Evolutionary conservation across 345 rosid genomes (phyloP).

Genomic region (Chamaenerion angustifolium): DNA sequence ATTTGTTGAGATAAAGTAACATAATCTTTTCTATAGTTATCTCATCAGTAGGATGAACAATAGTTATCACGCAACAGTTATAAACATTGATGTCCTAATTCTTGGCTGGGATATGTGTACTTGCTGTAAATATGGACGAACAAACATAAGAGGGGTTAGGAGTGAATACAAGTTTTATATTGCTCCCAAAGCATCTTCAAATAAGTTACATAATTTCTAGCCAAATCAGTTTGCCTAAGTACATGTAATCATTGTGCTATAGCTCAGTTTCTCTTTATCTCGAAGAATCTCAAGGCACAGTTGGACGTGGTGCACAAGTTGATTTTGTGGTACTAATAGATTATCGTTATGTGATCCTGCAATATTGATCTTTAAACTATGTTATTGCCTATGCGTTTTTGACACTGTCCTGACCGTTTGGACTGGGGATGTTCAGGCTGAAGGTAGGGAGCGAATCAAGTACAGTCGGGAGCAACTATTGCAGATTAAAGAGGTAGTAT

Average conservation of each 20-base stretch:
- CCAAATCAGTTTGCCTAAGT: not conserved
- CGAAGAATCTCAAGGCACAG: no score
- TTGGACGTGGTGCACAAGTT: no score
- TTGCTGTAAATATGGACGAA: constrained; percentile 27
- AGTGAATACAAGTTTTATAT: constrained; percentile 13
- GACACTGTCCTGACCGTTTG: constrained; percentile 6
- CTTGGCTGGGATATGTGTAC: constrained; percentile 21
- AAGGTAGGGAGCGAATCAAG: constrained; percentile 43
- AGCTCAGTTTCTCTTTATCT: not conserved
- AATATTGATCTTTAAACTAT: not conserved
- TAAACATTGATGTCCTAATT: constrained; percentile 8
- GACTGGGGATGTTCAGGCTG: constrained; percentile 34
- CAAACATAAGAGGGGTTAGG: constrained; percentile 14
- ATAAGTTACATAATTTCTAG: not conserved
- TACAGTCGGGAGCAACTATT: constrained; percentile 63
- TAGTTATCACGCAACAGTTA: no score
- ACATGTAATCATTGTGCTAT: not conserved
- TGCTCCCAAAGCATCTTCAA: constrained; percentile 18
- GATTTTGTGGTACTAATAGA: no score
- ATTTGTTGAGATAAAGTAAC: no score
- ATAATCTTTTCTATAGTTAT: no score
- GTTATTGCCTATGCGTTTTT: not conserved
- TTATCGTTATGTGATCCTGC: no score
- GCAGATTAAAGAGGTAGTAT: constrained; percentile 45
- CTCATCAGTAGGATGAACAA: no score